phyloP scores from a whole-genome alignment of 192 early-diverging fungal species.

The Backusella sp. region DNA sequence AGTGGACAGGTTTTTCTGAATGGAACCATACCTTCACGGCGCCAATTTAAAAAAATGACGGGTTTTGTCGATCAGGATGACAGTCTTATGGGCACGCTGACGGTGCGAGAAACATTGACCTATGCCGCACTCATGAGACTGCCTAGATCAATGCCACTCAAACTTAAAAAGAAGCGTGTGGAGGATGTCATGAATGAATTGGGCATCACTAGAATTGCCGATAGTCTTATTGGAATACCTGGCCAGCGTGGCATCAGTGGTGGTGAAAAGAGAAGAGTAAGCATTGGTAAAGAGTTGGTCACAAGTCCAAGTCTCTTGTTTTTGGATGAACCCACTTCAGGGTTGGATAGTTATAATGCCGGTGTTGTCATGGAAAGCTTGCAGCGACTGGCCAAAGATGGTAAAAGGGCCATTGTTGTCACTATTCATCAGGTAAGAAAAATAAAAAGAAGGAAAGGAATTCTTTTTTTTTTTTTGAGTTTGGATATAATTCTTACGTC shows the following conservation, averaged over 20 bases:
- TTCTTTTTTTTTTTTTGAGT: not conserved
- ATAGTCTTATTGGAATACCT: constrained; percentile 48
- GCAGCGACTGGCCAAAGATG: constrained; percentile 58
- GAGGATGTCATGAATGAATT: constrained; percentile 53
- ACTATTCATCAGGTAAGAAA: constrained; percentile 78
- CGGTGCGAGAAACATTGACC: constrained; percentile 87
- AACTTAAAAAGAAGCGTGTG: constrained; percentile 49
- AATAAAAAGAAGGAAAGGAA: not conserved
- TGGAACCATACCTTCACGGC: constrained; percentile 41
- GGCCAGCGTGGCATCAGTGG: constrained; percentile 71
- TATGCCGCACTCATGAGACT: constrained; percentile 75
- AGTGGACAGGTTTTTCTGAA: constrained; percentile 48
- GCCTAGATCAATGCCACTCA: constrained; percentile 49
- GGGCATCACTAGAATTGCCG: constrained; percentile 55
- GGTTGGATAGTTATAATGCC: constrained; percentile 76
- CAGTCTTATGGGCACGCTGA: constrained; percentile 79
- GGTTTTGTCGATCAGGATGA: constrained; percentile 94
- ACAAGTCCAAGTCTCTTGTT: constrained; percentile 75
- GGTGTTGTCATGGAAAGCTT: constrained; percentile 80
- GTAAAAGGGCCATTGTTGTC: constrained; percentile 68
- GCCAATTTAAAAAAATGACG: constrained; percentile 51
- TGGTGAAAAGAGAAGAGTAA: constrained; percentile 79
- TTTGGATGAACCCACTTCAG: constrained; percentile 65
- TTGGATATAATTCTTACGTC: not conserved
- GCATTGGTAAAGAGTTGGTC: constrained; percentile 80